A percentile compares a stretch with the other conserved stretches of the same genome.
Evolutionary conservation across 441 rosid species (phyloP).

Genomic region (Populus hybrid): DNA sequence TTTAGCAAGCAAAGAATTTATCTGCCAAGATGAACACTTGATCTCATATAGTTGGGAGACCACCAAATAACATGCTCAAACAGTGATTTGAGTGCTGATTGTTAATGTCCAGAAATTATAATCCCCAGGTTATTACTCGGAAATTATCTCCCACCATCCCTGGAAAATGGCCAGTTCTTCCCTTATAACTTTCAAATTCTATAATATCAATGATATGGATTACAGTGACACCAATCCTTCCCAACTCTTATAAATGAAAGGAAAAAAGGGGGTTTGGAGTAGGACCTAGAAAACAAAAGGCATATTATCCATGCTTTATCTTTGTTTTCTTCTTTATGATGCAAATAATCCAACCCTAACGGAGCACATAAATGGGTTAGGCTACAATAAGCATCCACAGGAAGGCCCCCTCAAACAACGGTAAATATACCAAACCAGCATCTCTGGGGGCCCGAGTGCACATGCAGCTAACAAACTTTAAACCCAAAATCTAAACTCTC

Average conservation of each 20-base stretch:
- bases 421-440: neutral
- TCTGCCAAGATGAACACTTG: neutral
- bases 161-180: neutral
- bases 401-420: neutral
- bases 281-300: neutral
- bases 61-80: neutral
- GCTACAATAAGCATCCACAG: neutral
- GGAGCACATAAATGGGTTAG: neutral
- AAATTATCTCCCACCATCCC: neutral
- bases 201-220: neutral
- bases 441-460: neutral
- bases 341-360: neutral
- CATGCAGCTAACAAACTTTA: neutral
- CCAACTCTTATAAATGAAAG: neutral
- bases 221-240: neutral
- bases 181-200: neutral
- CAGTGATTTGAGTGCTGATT: neutral
- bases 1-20: neutral
- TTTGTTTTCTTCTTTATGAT: neutral
- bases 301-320: neutral
- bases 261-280: neutral
- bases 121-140: neutral
- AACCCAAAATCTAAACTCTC: neutral
- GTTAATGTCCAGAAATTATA: neutral
- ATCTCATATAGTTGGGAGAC: neutral